Base-by-base conservation (phyloP, 2,329 filamentous ascomycete genomes). In the Xylariaceae sp. region DNA sequence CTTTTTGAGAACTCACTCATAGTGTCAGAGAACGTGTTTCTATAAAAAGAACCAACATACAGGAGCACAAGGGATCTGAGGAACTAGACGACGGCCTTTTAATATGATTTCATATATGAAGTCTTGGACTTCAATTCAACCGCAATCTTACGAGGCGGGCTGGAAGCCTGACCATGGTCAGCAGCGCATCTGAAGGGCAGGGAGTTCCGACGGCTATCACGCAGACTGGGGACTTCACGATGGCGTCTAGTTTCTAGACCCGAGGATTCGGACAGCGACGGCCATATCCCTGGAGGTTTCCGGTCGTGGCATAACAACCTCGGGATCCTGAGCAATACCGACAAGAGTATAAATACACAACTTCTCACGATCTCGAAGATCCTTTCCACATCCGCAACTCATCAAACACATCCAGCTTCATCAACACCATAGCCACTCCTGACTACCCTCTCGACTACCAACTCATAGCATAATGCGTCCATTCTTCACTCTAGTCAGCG, bases 51-150 rank as follows among this genome's bases (percentile, higher is more conserved):
- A 56, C 41, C 36, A 31, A 44, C 40, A 53, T 54, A 47, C 44
- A 52, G 38, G 39, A 43, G 35, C 43, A 48, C 54, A 41, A 36
- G 47, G 46, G 45, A 45, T 45, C 30, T 44, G 44, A 51, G 62
- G 59, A 64, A 52, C 57, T 63, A 58, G 56, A 58, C 54, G 58
- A 60, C 55, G 64, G 49, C 53, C 56, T 54, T 49, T 67, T 67
- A 73, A 72, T 73, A 67, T 73, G 58, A 60, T 53, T 66, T 71
- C 68, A 73, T 74, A 67, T 73, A 72, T 67, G 60, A 64, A 55
- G 41, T 58, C 64, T 67, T 49, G 58, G 50, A 52, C 48, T 43
- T 39, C 44, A 57, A 63, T 72, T 73, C 69, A 72, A 58, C 68
- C 71, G 70, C 59, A 70, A 70, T 70, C 70, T 71, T 64, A 60